Base-by-base conservation (phyloP, 768 basidiomycete species). In the Boletus huronensis region DNA sequence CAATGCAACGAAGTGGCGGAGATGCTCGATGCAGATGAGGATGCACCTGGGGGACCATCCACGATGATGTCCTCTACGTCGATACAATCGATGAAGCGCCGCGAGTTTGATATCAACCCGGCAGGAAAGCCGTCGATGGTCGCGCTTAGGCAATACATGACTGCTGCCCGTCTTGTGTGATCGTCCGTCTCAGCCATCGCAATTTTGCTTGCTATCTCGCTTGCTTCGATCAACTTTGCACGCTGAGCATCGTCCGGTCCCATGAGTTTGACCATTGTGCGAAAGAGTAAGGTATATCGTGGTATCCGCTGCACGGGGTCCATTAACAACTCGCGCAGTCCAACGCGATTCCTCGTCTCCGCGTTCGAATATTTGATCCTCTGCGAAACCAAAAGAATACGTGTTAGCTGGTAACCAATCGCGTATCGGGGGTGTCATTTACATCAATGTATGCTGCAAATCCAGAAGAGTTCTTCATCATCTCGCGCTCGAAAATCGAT, bases 271-370 rank as follows among this genome's bases (percentile, higher is more conserved):
- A 95, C 75, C 87, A 98, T 98, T 6, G 81, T 90, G 55, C 91
- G 87, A 71, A 96, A 92, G 60, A 98, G 79, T 25, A 98, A 77
- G 1, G 93, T 95, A 72, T 98, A 98, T 59, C 96, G 80, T 5
- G 95, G 94, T 64, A 98, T 93, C 32, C 95, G 85, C 65, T 98
- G 95, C 6, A 97, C 92, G 16, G 95, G 95, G 61, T 98, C 95
- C 86, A 96, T 96, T 21, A 98, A 79, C 46, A 97, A 81, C 68
- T 96, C 94, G 26, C 94, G 82, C 51, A 98, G 76, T 41, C 91
- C 93, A 52, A 96, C 82, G 38, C 93, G 89, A 67, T 90, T 93
- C 62, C 80, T 79, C 29, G 79, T 70, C 60, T 90, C 90, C 21
- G 82, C 75, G 16, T 82, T 82, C 58, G 87, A 83, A 67, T 95